These are phyloP conservation scores for Edaphochlamys debaryana DNA, from an alignment of 139 green algal species.

Conservation along the genomic window DNA sequence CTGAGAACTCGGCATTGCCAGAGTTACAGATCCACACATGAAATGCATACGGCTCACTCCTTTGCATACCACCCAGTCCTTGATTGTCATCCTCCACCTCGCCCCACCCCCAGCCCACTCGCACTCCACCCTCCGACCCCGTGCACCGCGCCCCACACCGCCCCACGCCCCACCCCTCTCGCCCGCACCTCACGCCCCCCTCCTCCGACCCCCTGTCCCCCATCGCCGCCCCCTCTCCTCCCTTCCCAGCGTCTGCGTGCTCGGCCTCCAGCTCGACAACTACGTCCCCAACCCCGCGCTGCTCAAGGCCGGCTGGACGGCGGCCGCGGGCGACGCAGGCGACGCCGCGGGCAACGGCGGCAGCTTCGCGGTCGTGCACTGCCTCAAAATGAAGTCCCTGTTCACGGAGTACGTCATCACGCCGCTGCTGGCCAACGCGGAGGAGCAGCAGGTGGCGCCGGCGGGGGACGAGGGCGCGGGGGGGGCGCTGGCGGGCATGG, in stretches of 20 bases:
- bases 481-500: not conserved
- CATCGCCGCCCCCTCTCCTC: not conserved
- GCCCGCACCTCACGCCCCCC: not conserved
- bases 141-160: too few relatives aligned
- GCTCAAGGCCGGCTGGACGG: not conserved
- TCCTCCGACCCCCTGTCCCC: not conserved
- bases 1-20: too few relatives aligned
- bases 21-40: too few relatives aligned
- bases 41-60: too few relatives aligned
- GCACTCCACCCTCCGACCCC: too few relatives aligned
- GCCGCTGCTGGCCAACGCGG: conserved; percentile 5
- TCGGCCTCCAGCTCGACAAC: conserved; percentile 21
- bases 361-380: not conserved
- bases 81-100: too few relatives aligned
- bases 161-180: not conserved
- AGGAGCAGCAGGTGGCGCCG: conserved; percentile 7
- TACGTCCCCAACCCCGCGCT: conserved; percentile 16
- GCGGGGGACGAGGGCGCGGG: not conserved
- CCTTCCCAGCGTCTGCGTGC: not conserved
- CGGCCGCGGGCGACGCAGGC: too few relatives aligned
- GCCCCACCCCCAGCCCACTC: too few relatives aligned
- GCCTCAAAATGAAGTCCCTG: conserved; percentile 1
- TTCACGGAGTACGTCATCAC: conserved; percentile 13
- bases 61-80: too few relatives aligned
- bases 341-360: too few relatives aligned